Evolutionary conservation across 2,329 filamentous ascomycete genomes (phyloP), one percentile per base, ranked within the genome.

Genomic region (Claviceps capensis): DNA sequence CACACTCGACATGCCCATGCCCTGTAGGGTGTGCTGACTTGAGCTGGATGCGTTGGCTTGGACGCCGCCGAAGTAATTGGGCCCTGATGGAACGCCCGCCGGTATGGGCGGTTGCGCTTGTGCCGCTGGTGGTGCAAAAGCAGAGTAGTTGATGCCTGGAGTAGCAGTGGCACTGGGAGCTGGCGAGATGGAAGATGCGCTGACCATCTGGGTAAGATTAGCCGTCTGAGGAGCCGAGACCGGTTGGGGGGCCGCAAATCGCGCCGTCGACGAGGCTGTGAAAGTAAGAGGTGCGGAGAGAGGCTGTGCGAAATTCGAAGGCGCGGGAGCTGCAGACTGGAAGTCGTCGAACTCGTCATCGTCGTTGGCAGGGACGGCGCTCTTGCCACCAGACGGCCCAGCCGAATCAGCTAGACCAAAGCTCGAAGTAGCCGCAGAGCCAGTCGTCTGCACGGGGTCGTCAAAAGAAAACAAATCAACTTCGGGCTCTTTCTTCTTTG

Each of bases 311-410:
- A 73, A 65, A 11, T 74, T 64, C n/a, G 68, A 67, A 14, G 73
- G 62, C 26, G 80, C 72, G 3, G 84, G 79, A 2, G 85, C 73
- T 14, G 91, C 91, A 19, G 89, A 95, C 67, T 95, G 88, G 75
- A 97, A 97, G 64, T 98, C 93, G 64, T 97, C 93, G 63, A 97
- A 97, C 57, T 96, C 93, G 59, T 95, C 90, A 57, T 96, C 91
- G 56, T 80, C 82, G 43, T 73, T 72, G 34, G 69, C 68, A 16
- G 69, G 47, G 17, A 57, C 57, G 1, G 54, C 57, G n/a, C 9
- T 34, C 30, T 34, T 8, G 36, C 55, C 55, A 49, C 51, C 51
- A 50, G 56, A 59, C 49, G 58, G 54, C 41, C 60, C 59, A 30
- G 62, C 54, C 48, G 82, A 63, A 16, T 73, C 68, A 45, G 72